Conservation (phyloP, 108 stramenopile species). For the Chaetoceros muelleri region DNA sequence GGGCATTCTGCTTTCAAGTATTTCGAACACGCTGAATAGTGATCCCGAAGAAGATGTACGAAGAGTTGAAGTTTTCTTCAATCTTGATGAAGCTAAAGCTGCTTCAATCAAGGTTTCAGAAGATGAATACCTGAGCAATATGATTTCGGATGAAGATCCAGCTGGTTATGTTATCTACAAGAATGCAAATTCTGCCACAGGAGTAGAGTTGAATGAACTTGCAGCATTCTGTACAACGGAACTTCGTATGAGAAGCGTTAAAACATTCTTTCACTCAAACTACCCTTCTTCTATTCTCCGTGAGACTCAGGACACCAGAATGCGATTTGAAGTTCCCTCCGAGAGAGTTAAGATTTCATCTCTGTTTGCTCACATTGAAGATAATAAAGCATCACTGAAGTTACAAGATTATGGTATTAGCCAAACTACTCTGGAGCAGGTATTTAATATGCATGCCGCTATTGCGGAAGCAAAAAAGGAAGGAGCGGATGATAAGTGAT, state of each 20-base stretch:
- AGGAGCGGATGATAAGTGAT: constrained; percentile 9
- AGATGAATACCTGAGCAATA: constrained; percentile 34
- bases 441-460: constrained; percentile 73
- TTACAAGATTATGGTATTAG: constrained; percentile 65
- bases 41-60: constrained; percentile 5
- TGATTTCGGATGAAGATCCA: constrained; percentile 31
- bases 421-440: constrained; percentile 74
- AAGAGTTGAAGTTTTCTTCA: constrained; percentile 30
- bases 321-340: constrained; percentile 61
- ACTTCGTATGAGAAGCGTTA: constrained; percentile 42
- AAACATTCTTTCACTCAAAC: constrained; percentile 28
- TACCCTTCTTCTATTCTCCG: constrained; percentile 50
- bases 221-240: constrained; percentile 52
- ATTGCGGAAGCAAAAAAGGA: constrained; percentile 51
- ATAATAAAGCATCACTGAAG: constrained; percentile 38
- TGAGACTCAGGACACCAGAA: constrained; percentile 71
- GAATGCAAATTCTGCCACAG: constrained; percentile 34
- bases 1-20: background rate
- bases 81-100: constrained; percentile 27
- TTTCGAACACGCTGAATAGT: background rate
- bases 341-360: constrained; percentile 44
- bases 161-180: constrained; percentile 46
- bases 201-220: constrained; percentile 35
- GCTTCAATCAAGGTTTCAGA: constrained; percentile 27
- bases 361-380: constrained; percentile 61